Evolutionary conservation across 2,329 filamentous ascomycete genomes (phyloP).

Genomic region (Dothiorella sarmentorum): DNA sequence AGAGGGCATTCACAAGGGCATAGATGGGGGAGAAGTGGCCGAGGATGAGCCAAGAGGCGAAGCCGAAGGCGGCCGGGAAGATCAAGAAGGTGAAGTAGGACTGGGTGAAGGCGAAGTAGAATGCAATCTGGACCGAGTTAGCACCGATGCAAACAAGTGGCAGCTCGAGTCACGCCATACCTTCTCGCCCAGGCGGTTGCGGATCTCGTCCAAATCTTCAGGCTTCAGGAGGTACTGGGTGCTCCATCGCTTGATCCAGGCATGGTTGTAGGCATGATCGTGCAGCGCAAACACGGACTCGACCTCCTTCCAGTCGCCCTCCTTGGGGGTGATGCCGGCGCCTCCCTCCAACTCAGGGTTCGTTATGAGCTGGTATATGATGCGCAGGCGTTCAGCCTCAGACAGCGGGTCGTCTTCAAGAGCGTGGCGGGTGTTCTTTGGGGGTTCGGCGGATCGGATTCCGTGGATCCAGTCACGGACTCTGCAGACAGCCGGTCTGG

Average conservation of each 20-base stretch:
- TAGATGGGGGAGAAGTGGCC: conserved; percentile 82
- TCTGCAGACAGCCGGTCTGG: conserved; percentile 41
- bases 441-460: conserved; percentile 72
- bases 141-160: not conserved
- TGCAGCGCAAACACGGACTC: conserved; percentile 50
- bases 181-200: conserved; percentile 50
- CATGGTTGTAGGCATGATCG: conserved; percentile 51
- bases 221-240: conserved; percentile 45
- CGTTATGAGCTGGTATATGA: conserved; percentile 74
- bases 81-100: conserved; percentile 83
- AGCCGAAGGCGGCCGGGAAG: conserved; percentile 76
- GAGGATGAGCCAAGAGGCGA: conserved; percentile 74
- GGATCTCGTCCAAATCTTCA: conserved; percentile 50
- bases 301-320: conserved; percentile 49
- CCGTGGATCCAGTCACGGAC: conserved; percentile 94
- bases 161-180: conserved; percentile 24
- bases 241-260: conserved; percentile 53
- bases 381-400: conserved; percentile 81
- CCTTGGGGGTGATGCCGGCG: conserved; percentile 50
- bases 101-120: conserved; percentile 93
- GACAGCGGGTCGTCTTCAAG: conserved; percentile 73
- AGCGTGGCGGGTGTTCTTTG: conserved; percentile 65
- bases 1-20: conserved; percentile 73
- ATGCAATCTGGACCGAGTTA: conserved; percentile 61
- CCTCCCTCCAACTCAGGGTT: conserved; percentile 47